A percentile compares a stretch with the other conserved stretches of the same genome.
Evolutionary conservation across 768 basidiomycete species (phyloP).

Genomic region (Boletus bicolor): DNA sequence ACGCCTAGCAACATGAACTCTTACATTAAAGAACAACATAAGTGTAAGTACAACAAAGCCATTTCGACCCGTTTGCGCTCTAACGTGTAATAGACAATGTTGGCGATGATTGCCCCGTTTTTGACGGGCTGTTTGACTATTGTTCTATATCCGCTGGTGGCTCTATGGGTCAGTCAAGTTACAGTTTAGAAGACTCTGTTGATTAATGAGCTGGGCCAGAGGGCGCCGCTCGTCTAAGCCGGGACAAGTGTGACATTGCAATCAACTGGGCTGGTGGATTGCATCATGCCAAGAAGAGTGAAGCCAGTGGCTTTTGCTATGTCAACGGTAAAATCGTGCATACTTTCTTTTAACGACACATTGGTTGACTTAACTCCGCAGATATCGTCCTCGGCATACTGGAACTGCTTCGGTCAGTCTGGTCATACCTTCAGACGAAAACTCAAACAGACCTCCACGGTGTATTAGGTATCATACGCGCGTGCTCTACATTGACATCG

Average conservation of each 20-base stretch:
- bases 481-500: constrained; percentile 97
- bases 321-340: constrained; percentile 68
- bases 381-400: constrained; percentile 97
- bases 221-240: constrained; percentile 92
- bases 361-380: constrained; percentile 30
- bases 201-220: constrained; percentile 45
- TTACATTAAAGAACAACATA: constrained; percentile 92
- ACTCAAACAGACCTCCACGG: neutral
- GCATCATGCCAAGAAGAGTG: constrained; percentile 98
- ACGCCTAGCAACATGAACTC: constrained; percentile 94
- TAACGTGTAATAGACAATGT: constrained; percentile 70
- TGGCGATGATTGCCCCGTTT: constrained; percentile 98
- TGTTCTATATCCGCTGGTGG: constrained; percentile 99
- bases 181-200: neutral
- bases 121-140: constrained; percentile 98
- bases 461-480: constrained; percentile 77
- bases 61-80: neutral
- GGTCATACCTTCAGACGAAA: neutral
- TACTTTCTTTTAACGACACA: neutral
- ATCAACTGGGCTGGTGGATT: constrained; percentile 99
- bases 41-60: constrained; percentile 55
- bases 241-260: constrained; percentile 98
- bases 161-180: constrained; percentile 79
- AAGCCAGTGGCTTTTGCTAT: constrained; percentile 98
- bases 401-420: constrained; percentile 75